Evolutionary conservation across 2,329 filamentous ascomycete species (phyloP).

Genomic region (Seiridium unicorne): DNA sequence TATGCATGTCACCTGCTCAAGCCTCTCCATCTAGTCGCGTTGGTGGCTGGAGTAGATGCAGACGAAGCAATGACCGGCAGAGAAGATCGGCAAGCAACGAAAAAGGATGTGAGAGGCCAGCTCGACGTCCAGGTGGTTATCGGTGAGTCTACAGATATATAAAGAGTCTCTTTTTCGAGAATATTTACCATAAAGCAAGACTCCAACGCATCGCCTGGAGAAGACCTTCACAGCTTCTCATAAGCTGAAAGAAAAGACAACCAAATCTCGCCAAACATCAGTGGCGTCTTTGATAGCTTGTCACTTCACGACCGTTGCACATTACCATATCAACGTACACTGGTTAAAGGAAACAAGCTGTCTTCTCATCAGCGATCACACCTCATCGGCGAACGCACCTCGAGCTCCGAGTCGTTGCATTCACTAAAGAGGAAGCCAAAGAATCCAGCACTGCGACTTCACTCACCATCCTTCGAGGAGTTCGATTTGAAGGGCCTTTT

Average conservation of each 20-base stretch:
- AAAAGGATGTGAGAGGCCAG: background rate
- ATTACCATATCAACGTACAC: too few relatives aligned
- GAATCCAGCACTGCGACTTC: background rate
- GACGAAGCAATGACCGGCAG: background rate
- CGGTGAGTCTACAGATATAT: background rate
- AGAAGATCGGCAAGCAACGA: background rate
- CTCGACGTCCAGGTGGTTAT: too few relatives aligned
- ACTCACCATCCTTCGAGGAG: background rate
- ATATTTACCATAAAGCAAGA: too few relatives aligned
- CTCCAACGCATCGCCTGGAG: too few relatives aligned
- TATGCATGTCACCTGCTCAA: background rate
- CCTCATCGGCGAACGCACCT: background rate
- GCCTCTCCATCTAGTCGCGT: background rate
- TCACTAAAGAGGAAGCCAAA: background rate
- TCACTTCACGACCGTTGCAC: too few relatives aligned
- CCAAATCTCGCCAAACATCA: too few relatives aligned
- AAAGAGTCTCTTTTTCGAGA: background rate
- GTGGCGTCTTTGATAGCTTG: too few relatives aligned
- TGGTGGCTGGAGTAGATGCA: background rate
- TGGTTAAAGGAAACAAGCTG: background rate
- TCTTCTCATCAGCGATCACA: background rate
- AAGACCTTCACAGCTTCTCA: too few relatives aligned
- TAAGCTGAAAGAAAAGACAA: too few relatives aligned
- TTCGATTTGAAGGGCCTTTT: background rate
- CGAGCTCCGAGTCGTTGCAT: background rate